Percentiles rank a stretch among this genome's conserved stretches.
phyloP scores from a whole-genome alignment of 2,329 filamentous ascomycete genomes.

The Aspergillus sp. region DNA sequence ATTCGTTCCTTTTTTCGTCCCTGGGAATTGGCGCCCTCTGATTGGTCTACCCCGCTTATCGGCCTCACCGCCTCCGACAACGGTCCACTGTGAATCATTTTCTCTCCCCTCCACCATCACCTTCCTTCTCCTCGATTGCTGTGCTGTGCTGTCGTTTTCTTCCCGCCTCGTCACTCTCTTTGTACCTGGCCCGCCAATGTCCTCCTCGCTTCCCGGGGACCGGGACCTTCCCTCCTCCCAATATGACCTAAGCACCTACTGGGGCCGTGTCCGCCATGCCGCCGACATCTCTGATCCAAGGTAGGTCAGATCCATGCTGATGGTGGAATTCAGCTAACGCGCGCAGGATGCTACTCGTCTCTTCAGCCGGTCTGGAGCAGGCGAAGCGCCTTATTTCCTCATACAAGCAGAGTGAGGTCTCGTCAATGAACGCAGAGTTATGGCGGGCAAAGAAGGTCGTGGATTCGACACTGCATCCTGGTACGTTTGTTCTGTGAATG shows the following conservation, averaged over 20 bases:
- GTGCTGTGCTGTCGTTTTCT: conserved; percentile 5
- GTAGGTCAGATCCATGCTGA: conserved; percentile 47
- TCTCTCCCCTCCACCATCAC: conserved; percentile 3
- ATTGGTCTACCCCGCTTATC: conserved; percentile 31
- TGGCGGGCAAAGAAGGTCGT: conserved; percentile 97
- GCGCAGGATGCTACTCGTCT: conserved; percentile 78
- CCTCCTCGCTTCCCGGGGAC: conserved; percentile 60
- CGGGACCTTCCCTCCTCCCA: conserved; percentile 88
- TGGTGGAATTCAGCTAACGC: conserved; percentile 10
- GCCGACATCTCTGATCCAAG: conserved; percentile 90
- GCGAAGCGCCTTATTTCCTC: conserved; percentile 78
- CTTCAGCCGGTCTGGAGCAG: conserved; percentile 73
- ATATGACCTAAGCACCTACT: conserved; percentile 91
- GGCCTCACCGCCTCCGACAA: conserved; percentile 37
- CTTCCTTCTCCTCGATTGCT: conserved; percentile 6
- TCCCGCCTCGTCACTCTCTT: conserved; percentile 3
- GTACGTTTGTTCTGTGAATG: conserved; percentile 47
- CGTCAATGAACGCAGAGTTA: conserved; percentile 81
- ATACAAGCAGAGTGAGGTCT: conserved; percentile 81
- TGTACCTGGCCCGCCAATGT: conserved; percentile 47
- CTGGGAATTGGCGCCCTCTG: conserved; percentile 2
- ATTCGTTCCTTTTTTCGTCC: background rate
- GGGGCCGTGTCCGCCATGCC: conserved; percentile 88
- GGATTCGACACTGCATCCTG: conserved; percentile 92
- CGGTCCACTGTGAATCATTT: conserved; percentile 16